These are phyloP conservation scores for Myxozyma mucilagina DNA, from an alignment of 805 yeast genomes.

Conservation along the genomic window DNA sequence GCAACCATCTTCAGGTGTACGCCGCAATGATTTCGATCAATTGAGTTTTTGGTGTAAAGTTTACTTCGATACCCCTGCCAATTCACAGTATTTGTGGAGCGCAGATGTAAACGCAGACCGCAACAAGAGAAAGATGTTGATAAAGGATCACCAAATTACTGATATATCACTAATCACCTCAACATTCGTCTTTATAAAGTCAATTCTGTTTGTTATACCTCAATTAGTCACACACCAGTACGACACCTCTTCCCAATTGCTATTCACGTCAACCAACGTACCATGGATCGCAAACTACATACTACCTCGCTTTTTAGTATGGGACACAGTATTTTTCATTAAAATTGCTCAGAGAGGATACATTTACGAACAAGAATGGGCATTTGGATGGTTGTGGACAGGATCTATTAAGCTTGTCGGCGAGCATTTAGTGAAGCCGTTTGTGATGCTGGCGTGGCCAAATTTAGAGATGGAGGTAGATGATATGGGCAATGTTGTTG, in stretches of 20 bases:
- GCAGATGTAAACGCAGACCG: background rate
- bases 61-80: too few species aligned
- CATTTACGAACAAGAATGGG: conserved; percentile 85
- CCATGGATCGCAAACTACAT: conserved; percentile 21
- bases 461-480: conserved; percentile 10
- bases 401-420: conserved; percentile 13
- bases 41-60: too few species aligned
- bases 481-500: conserved; percentile 22
- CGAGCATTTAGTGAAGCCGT: conserved; percentile 13
- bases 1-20: too few species aligned
- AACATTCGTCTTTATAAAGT: conserved; percentile 38
- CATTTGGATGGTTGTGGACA: conserved; percentile 78
- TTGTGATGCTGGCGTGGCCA: conserved; percentile 7
- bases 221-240: conserved; percentile 47
- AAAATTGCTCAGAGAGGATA: conserved; percentile 54
- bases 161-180: conserved; percentile 13
- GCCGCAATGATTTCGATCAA: too few species aligned
- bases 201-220: conserved; percentile 43
- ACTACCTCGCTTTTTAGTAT: conserved; percentile 52
- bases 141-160: background rate
- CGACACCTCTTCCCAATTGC: conserved; percentile 51
- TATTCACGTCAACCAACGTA: conserved; percentile 36
- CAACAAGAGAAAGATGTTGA: background rate
- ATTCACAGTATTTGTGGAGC: background rate
- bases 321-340: conserved; percentile 85